These are phyloP conservation scores for Ilex aquifolium DNA, from an alignment of 257 asterid genomes.

Conservation along the genomic window DNA sequence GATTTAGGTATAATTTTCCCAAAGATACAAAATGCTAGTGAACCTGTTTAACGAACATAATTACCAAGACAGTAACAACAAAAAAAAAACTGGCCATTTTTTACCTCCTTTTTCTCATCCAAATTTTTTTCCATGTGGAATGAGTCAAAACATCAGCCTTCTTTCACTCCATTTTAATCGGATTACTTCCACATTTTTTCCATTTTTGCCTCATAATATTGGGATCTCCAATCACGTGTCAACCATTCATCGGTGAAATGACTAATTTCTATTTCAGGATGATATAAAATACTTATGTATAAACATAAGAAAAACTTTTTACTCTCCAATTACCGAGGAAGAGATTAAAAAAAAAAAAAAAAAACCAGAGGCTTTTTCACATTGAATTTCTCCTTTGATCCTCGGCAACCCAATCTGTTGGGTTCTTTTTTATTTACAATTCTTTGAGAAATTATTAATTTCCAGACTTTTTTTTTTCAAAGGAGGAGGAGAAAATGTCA, in stretches of 20 bases:
- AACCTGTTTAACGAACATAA: not conserved
- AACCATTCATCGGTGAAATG: conserved; percentile 15
- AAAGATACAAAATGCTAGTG: no score
- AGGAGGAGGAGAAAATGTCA: conserved; percentile 15
- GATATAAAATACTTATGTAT: conserved; percentile 17
- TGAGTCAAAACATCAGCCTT: conserved; percentile 34
- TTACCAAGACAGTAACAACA: not conserved
- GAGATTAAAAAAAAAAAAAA: not conserved
- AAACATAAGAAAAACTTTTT: conserved; percentile 21
- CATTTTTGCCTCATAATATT: conserved; percentile 26
- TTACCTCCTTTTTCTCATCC: no score
- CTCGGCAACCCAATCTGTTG: not conserved
- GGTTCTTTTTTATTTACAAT: not conserved
- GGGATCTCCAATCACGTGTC: conserved; percentile 69
- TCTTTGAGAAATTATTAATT: conserved; percentile 1
- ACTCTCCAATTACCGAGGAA: conserved; percentile 33
- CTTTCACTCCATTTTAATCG: conserved; percentile 38
- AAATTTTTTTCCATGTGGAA: conserved; percentile 15
- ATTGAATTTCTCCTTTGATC: no score
- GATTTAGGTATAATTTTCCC: no score
- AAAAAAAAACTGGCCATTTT: no score
- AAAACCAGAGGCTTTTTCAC: no score
- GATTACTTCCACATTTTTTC: conserved; percentile 26
- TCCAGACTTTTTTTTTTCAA: not conserved
- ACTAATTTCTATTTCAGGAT: conserved; percentile 10